Evolutionary conservation across 2,329 filamentous ascomycete genomes (phyloP).

Genomic region (Aaosphaeria arxii): DNA sequence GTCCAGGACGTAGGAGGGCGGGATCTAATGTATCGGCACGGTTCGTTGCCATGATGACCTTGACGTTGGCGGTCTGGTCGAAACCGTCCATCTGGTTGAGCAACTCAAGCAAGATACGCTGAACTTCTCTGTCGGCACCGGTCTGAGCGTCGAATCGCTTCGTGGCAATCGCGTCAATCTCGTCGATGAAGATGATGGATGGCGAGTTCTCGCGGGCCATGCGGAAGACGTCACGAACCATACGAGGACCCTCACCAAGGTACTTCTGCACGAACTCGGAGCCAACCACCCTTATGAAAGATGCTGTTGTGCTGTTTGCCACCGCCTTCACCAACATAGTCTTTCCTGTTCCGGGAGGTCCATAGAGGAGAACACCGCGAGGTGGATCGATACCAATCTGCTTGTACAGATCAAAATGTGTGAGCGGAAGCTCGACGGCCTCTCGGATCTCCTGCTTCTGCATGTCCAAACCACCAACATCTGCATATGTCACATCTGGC

Average conservation of each 20-base stretch:
- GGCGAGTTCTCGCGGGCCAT: constrained; percentile 99
- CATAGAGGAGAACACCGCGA: constrained; percentile 92
- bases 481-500: constrained; percentile 95
- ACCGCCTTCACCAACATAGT: constrained; percentile 98
- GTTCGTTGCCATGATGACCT: constrained; percentile 99
- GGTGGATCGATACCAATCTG: constrained; percentile 99
- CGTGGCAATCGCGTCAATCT: constrained; percentile 97
- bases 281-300: constrained; percentile 96
- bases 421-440: constrained; percentile 92
- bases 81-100: constrained; percentile 99
- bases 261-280: constrained; percentile 99
- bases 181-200: constrained; percentile 99
- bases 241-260: constrained; percentile 92
- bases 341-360: constrained; percentile 92
- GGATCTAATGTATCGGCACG: constrained; percentile 96
- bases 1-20: constrained; percentile 87
- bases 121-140: constrained; percentile 94
- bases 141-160: constrained; percentile 99
- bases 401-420: constrained; percentile 97
- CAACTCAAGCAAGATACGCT: constrained; percentile 94
- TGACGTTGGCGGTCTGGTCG: constrained; percentile 97
- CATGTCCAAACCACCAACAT: constrained; percentile 98
- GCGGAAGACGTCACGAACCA: constrained; percentile 98
- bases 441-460: constrained; percentile 99
- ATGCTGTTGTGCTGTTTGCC: constrained; percentile 95